phyloP scores from a whole-genome alignment of 1,284 basidiomycete species.

The Trametes hirsuta region DNA sequence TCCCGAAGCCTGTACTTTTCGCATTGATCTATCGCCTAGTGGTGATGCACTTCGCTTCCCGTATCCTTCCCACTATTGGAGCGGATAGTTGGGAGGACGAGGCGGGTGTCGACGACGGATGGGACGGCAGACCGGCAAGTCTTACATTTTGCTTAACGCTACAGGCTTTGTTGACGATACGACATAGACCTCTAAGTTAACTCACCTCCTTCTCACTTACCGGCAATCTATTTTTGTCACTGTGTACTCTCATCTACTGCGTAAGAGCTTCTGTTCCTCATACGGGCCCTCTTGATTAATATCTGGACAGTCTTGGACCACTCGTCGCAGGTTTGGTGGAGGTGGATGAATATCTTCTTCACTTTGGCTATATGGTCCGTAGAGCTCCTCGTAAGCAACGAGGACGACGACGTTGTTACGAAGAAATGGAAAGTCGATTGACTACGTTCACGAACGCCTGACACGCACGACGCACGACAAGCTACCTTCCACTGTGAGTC shows the following conservation, averaged over 20 bases:
- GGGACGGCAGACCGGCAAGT: conserved; percentile 74
- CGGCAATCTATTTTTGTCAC: conserved; percentile 82
- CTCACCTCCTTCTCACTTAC: conserved; percentile 76
- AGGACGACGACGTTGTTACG: conserved; percentile 71
- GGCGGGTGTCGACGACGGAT: conserved; percentile 61
- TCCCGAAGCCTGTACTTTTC: conserved; percentile 84
- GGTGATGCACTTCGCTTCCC: conserved; percentile 85
- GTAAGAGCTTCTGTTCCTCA: conserved; percentile 46
- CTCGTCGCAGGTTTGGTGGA: conserved; percentile 88
- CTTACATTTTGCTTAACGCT: conserved; percentile 4
- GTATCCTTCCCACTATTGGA: conserved; percentile 82
- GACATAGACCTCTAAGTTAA: conserved; percentile 70
- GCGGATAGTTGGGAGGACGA: conserved; percentile 80
- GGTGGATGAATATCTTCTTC: conserved; percentile 87
- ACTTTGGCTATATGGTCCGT: conserved; percentile 81
- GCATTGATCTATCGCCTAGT: conserved; percentile 83
- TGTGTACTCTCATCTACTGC: conserved; percentile 80
- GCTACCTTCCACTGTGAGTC: neutral
- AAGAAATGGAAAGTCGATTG: conserved; percentile 82
- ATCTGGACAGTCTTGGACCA: conserved; percentile 66
- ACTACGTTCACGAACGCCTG: neutral
- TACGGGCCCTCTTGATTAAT: conserved; percentile 3
- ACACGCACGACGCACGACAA: neutral
- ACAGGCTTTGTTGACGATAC: neutral
- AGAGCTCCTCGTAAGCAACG: conserved; percentile 77